Base-by-base conservation (phyloP, 169 alveolate genomes). In the Amoebophrya sp. region DNA sequence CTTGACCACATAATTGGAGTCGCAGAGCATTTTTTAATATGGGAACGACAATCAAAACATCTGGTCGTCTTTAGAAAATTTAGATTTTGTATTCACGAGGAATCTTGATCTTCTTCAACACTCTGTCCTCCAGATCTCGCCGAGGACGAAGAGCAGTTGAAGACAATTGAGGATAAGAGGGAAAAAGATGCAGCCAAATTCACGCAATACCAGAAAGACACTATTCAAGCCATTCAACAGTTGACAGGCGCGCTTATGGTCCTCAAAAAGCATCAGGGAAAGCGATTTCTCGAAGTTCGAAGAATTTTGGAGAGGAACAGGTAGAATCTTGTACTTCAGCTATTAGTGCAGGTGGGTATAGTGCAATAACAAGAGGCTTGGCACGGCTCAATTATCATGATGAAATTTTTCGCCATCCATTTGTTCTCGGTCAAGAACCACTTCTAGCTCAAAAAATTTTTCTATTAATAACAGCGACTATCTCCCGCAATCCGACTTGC, bases 41-140 rank as follows among this genome's bases (percentile, higher is more conserved):
- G n/a, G n/a, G n/a, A n/a, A n/a, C n/a, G n/a, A n/a, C n/a, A n/a
- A n/a, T n/a, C n/a, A n/a, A n/a, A n/a, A n/a, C n/a, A n/a, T n/a
- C n/a, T n/a, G n/a, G n/a, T n/a, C n/a, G n/a, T n/a, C n/a, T n/a
- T n/a, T n/a, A n/a, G n/a, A n/a, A n/a, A n/a, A n/a, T n/a, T n/a
- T n/a, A n/a, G n/a, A n/a, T n/a, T n/a, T n/a, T n/a, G n/a, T n/a
- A n/a, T n/a, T n/a, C n/a, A n/a, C n/a, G n/a, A n/a, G n/a, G n/a
- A n/a, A n/a, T n/a, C n/a, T n/a, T n/a, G n/a, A n/a, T n/a, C n/a
- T n/a, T n/a, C n/a, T n/a, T n/a, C n/a, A n/a, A n/a, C n/a, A n/a
- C n/a, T n/a, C n/a, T n/a, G n/a, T n/a, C n/a, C n/a, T n/a, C n/a
- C 83, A 65, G 83, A 65, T 36, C 83, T 65, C 83, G 83, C 83